Base-by-base conservation (phyloP, 345 rosid species). In the Turnera subulata region DNA sequence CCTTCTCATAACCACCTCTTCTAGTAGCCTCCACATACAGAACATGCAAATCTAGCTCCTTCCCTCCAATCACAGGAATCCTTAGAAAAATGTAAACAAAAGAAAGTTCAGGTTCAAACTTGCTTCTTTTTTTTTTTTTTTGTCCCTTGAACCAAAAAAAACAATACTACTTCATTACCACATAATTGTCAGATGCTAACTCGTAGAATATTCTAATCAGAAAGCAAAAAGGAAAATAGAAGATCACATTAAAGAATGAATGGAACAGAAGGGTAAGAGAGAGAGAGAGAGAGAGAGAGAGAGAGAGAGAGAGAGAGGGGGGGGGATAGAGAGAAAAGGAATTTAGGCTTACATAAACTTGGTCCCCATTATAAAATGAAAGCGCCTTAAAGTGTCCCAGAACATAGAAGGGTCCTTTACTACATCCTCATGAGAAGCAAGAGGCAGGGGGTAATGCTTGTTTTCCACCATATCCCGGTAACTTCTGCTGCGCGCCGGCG, bases 1-100 rank as follows among this genome's bases (percentile, higher is more conserved):
- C 98, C 92, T 86, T 92, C 46, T 88, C 96, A 62, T 77, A 92
- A 24, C 98, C 98, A 63, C 95, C 98, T 47, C 89, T 84, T 64
- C 62, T 75, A 39, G 96, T 88, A 48, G 82, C 88, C 67, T 92
- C 98, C 43, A 76, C 88, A 75, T 88, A 92, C 19, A 88, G 77
- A 60, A 86, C 78, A 74, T 92, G 91, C 85, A 92, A 82, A 73
- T 92, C 92, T 13, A 92, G 82, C 76, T 92, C 98, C 64, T 80
- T 89, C 53, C 98, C 91, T 55, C 98, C 98, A 66, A 92, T 92
- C 84, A 88, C 98, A 73, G 98, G 98, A 68, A 92, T 77, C 98
- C 98, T 92, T 76, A 8, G 40, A 35, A 45, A 58, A 13, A 23
- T 1, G 16, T 7, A 25, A 29, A n/a, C 55, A 22, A 40, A 25